These are phyloP conservation scores for Talaromyces sp. DNA, from an alignment of 2,329 filamentous ascomycete genomes.

Conservation along the genomic window DNA sequence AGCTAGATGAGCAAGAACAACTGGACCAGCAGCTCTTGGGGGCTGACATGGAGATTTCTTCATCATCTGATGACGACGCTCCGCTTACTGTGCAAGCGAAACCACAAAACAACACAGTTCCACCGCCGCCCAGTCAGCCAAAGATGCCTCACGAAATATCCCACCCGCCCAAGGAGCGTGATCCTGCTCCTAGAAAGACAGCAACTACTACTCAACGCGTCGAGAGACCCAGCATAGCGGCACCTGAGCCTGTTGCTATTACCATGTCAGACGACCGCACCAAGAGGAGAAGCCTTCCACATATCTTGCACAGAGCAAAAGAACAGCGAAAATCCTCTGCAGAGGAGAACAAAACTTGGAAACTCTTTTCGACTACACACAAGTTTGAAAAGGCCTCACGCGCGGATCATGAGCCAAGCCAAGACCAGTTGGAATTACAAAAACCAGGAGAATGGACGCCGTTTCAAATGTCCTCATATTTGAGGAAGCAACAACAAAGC, in stretches of 20 bases:
- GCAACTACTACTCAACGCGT: not conserved
- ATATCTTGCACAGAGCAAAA: conserved; percentile 1
- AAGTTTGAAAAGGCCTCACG: conserved; percentile 26
- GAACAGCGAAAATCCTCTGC: conserved; percentile 1
- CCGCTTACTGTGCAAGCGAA: not conserved
- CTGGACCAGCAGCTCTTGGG: not conserved
- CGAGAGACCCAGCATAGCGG: not conserved
- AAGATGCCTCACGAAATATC: not conserved
- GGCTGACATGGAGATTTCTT: not conserved
- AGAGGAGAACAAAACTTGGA: conserved; percentile 6
- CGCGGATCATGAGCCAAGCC: conserved; percentile 30
- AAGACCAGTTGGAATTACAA: conserved; percentile 29
- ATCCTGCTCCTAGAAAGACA: not conserved
- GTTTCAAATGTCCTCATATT: conserved; percentile 4
- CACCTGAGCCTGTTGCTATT: conserved; percentile 3
- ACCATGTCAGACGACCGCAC: not conserved
- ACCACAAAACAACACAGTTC: not conserved
- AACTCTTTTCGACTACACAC: conserved; percentile 20
- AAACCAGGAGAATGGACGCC: conserved; percentile 27
- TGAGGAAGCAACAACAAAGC: not conserved
- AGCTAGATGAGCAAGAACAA: not conserved
- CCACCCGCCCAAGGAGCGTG: not conserved
- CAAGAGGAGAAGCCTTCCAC: conserved; percentile 2
- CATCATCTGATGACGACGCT: not conserved
- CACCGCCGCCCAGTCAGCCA: not conserved